These are phyloP conservation scores for Cavenderia fasciculata DNA, from an alignment of 78 protist species.

Conservation along the genomic window DNA sequence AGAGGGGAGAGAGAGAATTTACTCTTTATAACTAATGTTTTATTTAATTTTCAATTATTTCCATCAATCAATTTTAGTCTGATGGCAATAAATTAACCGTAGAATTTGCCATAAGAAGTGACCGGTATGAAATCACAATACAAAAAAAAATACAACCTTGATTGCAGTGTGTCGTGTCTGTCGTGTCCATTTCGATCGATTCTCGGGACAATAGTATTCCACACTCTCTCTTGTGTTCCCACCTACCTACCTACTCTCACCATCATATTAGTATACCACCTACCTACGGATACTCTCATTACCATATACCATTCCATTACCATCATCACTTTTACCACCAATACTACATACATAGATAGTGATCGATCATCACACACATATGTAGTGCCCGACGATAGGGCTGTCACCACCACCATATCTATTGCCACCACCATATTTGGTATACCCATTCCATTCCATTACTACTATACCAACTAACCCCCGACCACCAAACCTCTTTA, in stretches of 20 bases:
- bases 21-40: background rate
- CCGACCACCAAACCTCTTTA: background rate
- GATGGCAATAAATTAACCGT: background rate
- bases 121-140: background rate
- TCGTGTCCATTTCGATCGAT: background rate
- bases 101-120: background rate
- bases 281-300: background rate
- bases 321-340: too few relatives aligned
- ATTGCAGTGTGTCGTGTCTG: background rate
- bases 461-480: background rate
- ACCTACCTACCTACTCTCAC: background rate
- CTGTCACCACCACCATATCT: background rate
- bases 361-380: too few relatives aligned
- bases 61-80: background rate
- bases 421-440: background rate
- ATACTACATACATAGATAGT: too few relatives aligned
- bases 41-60: background rate
- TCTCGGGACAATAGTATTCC: background rate
- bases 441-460: background rate
- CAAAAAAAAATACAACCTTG: background rate
- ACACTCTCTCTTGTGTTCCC: background rate
- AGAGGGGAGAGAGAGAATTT: background rate
- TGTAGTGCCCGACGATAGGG: too few relatives aligned
- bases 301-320: background rate
- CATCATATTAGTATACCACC: too few relatives aligned